A percentile compares a stretch with the other conserved stretches of the same genome.
Evolutionary conservation across 2,329 filamentous ascomycete species (phyloP).

Genomic region (Ophiostoma tasmaniense): DNA sequence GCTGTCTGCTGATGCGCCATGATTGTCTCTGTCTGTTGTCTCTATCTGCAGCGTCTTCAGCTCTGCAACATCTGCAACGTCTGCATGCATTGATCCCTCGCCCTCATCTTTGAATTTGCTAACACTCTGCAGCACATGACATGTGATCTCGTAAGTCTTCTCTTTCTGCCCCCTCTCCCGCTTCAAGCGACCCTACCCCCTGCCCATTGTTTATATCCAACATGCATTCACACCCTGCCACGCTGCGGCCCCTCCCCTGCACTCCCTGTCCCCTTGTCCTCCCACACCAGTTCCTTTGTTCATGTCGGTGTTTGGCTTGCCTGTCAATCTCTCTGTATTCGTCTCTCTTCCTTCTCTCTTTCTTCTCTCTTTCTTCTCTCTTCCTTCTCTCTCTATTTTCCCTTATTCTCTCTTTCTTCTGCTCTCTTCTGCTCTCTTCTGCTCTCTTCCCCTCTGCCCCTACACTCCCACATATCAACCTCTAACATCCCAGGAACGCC

Average conservation of each 20-base stretch:
- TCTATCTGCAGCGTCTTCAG: no score
- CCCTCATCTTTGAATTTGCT: constrained; percentile 19
- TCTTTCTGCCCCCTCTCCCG: not conserved
- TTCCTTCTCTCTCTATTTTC: constrained; percentile 12
- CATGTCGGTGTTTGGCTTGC: not conserved
- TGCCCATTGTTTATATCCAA: not conserved
- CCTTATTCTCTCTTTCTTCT: no score
- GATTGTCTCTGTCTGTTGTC: not conserved
- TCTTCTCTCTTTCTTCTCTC: not conserved
- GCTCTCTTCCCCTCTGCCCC: not conserved
- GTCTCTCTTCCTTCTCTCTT: not conserved
- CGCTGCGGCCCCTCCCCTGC: constrained; percentile 7
- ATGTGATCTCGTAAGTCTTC: constrained; percentile 70
- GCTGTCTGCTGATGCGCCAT: not conserved
- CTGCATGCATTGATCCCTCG: not conserved
- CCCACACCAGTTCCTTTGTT: constrained; percentile 14
- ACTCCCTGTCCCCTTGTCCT: constrained; percentile 17
- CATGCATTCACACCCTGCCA: not conserved
- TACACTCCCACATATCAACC: not conserved
- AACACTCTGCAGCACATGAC: constrained; percentile 65
- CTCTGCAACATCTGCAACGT: not conserved
- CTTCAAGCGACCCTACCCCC: not conserved
- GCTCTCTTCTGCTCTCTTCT: not conserved
- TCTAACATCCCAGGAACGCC: constrained; percentile 60
- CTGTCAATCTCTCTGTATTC: not conserved